Evolutionary conservation across 1,139 yeast species (phyloP).

Genomic region (Yamadazyma sp.): DNA sequence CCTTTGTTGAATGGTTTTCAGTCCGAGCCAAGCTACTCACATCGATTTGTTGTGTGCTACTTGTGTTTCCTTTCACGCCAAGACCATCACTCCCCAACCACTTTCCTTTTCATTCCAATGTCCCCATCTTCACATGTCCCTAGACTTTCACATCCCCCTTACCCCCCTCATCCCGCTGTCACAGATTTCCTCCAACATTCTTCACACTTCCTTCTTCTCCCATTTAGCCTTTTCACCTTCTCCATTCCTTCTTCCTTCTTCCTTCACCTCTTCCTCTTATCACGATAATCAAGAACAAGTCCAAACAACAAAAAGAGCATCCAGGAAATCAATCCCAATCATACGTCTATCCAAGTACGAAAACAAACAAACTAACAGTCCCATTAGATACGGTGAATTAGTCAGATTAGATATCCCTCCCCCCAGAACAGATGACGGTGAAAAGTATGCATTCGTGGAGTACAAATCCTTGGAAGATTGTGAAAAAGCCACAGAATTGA

Average conservation of each 20-base stretch:
- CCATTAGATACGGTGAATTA: constrained; percentile 56
- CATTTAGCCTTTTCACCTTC: constrained; percentile 9
- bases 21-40: constrained; percentile 1
- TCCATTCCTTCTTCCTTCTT: constrained; percentile 7
- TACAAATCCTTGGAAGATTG: constrained; percentile 61
- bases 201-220: constrained; percentile 8
- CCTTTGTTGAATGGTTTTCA: too few species aligned
- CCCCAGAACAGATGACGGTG: constrained; percentile 61
- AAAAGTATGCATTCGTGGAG: constrained; percentile 75
- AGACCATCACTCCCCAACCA: too few species aligned
- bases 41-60: too few species aligned
- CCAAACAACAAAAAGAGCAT: constrained; percentile 1
- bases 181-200: constrained; percentile 3
- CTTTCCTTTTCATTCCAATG: too few species aligned
- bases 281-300: constrained; percentile 5
- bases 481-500: constrained; percentile 57
- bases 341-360: constrained; percentile 7
- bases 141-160: neutral
- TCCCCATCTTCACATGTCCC: too few species aligned
- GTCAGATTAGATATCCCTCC: constrained; percentile 72
- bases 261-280: constrained; percentile 9
- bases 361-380: constrained; percentile 9
- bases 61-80: constrained; percentile 3
- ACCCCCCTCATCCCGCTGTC: neutral
- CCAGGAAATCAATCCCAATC: constrained; percentile 1